These are phyloP conservation scores for Paxillus ammoniavirescens DNA, from an alignment of 768 basidiomycete species.

Conservation along the genomic window DNA sequence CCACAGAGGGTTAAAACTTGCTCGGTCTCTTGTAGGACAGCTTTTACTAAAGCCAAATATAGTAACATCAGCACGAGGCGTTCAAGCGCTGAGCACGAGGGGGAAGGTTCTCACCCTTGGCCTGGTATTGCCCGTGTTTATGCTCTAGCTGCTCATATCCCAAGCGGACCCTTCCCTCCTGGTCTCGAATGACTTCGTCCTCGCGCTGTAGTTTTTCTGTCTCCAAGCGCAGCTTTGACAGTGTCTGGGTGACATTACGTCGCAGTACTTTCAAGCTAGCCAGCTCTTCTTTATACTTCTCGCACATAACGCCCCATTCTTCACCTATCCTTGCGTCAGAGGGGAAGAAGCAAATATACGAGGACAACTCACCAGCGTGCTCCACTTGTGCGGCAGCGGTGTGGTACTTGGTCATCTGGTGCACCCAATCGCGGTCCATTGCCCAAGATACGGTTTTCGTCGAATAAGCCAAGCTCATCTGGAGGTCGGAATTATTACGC, in stretches of 20 bases:
- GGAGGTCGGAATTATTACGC: constrained; percentile 46
- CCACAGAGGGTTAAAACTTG: constrained; percentile 44
- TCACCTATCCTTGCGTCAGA: constrained; percentile 38
- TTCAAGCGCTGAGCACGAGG: neutral
- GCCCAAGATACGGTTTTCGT: constrained; percentile 76
- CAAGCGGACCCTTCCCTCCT: constrained; percentile 38
- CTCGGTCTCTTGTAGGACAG: constrained; percentile 43
- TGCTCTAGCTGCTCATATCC: constrained; percentile 40
- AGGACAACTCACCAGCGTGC: constrained; percentile 32
- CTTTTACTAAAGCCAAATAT: constrained; percentile 31
- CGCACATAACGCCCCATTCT: constrained; percentile 58
- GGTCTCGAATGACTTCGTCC: constrained; percentile 39
- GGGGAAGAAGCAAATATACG: neutral
- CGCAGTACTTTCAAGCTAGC: constrained; percentile 56
- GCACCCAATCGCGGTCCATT: constrained; percentile 60
- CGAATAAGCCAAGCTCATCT: constrained; percentile 47
- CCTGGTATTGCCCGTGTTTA: constrained; percentile 40
- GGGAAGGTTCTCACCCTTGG: constrained; percentile 33
- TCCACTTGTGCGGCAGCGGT: constrained; percentile 41
- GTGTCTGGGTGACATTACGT: constrained; percentile 45
- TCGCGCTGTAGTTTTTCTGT: constrained; percentile 41
- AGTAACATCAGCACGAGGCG: constrained; percentile 5
- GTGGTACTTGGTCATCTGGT: constrained; percentile 51
- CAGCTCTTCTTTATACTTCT: constrained; percentile 61
- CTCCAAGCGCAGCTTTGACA: constrained; percentile 38